Conservation (phyloP, 2,329 filamentous ascomycete species). For the Colletotrichum horii region DNA sequence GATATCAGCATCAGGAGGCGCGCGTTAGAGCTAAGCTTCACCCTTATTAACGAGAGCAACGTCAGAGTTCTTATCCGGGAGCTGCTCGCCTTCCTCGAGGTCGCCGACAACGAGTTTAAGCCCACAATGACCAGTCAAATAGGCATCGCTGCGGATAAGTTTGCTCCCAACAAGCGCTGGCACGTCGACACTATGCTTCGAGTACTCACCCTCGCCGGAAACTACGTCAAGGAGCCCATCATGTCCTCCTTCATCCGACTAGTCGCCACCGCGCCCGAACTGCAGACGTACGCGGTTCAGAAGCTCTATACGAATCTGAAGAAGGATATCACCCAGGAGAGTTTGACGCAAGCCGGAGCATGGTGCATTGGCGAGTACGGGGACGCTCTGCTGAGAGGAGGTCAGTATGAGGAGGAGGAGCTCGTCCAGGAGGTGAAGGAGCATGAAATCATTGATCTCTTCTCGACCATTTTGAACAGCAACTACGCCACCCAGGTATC, state of each 20-base stretch:
- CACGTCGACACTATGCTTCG: constrained; percentile 98
- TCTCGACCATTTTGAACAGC: constrained; percentile 89
- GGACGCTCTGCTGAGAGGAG: constrained; percentile 85
- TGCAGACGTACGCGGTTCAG: constrained; percentile 96
- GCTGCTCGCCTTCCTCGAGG: constrained; percentile 91
- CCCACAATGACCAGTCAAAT: constrained; percentile 98
- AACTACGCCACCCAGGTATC: constrained; percentile 91
- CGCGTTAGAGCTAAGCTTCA: constrained; percentile 97
- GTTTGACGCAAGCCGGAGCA: constrained; percentile 86
- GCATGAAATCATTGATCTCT: constrained; percentile 90
- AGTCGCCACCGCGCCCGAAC: constrained; percentile 90
- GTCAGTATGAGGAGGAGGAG: constrained; percentile 94
- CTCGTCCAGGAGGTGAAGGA: constrained; percentile 82
- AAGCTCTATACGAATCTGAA: constrained; percentile 91
- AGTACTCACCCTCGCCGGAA: constrained; percentile 90
- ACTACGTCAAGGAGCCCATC: constrained; percentile 98
- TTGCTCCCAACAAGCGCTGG: constrained; percentile 96
- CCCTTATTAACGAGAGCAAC: constrained; percentile 95
- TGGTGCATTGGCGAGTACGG: constrained; percentile 99
- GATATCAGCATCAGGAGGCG: constrained; percentile 97
- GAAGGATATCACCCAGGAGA: constrained; percentile 97
- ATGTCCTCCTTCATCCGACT: constrained; percentile 95
- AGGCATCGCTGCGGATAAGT: constrained; percentile 94
- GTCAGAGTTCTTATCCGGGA: constrained; percentile 93
- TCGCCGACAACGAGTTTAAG: constrained; percentile 98